Base-by-base conservation (phyloP, 202 grass and related monocot species). In the Digitaria exilis region DNA sequence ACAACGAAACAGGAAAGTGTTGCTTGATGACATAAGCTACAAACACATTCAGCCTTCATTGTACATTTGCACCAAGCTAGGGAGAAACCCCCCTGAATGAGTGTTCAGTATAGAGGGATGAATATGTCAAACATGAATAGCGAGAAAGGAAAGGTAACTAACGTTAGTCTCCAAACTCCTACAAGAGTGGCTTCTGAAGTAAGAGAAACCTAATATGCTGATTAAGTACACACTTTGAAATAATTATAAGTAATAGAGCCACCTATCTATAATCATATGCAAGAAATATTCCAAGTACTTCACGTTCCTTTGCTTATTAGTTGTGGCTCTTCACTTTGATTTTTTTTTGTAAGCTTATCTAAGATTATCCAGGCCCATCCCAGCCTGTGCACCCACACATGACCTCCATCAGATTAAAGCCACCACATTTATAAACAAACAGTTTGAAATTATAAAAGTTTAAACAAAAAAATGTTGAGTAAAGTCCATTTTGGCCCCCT, bases 71-170 rank as follows among this genome's bases (percentile, higher is more conserved):
- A 1, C 34, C 65, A 71, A 11, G 29, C 17, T 50, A 28, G 19
- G 56, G 35, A 77, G 29, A 46, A 58, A 79, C 25, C 9, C 6
- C 28, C 54, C 35, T 52, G 49, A 41, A 29, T 26, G 63, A 56
- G 46, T 78, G 42, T 49, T 84, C 24, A 19, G 62, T 30, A 31
- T 28, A 45, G 6, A 54, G 10, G 75, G 14, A 58, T 4, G 11
- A 79, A 55, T 59, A 43, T 12, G 18, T 5, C 60, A 25, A 52
- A 52, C 29, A 71, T 49, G 41, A 14, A 58, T 1, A 10, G 24
- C 58, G 37, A 85, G 18, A 46, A 73, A 73, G 65, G 1, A 46
- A 74, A 87, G 74, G 31, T 42, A 55, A 60, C 14, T 52, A 59
- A 73, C 79, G 32, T 60, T 74, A 74, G 2, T 51, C 43, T 75